Evolutionary conservation across 208 protist species (phyloP), one percentile per base, ranked within the genome.

Genomic region (Vickermania spadyakhi): DNA sequence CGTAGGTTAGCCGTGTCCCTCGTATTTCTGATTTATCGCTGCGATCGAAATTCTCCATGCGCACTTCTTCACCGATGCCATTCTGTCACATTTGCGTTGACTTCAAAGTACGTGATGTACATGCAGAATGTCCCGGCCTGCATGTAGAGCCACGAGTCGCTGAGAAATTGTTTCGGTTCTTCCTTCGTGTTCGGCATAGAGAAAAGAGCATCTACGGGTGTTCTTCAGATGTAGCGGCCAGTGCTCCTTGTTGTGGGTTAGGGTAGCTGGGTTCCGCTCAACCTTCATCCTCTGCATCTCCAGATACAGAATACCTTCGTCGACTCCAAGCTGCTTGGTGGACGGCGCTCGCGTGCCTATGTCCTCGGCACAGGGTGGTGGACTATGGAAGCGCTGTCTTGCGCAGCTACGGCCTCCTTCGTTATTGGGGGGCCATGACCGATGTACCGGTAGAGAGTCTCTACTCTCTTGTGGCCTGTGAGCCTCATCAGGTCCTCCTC

Each of bases 161-260:
- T 18, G 7, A 55, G 51, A 23, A 55, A 27, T 55, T 55, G 21
- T 27, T 55, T 55, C 25, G 51, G 13, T 27, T 18, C 51, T 27
- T 11, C 51, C 13, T 18, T 55, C 25, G 13, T 55, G 13, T 7
- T 55, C 51, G 51, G 51, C 51, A 55, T 55, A 18, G 51, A 11
- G 25, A 55, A 27, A 27, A 55, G 7, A 27, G 51, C 51, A 28
- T 27, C 51, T 11, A 18, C 36, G 36, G 36, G 7, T 45, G 18
- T 18, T 45, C 36, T 45, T 45, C 25, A 55, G 51, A 27, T 55
- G 51, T 18, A 55, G 51, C 21, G 51, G 51, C 51, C 51, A 55
- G 7, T 45, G 36, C 21, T 55, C 13, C 51, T 55, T 27, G 51
- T 18, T 18, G 13, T 11, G 13, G 5, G 25, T 5, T 28, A 55